Base-by-base conservation (phyloP, 345 rosid species). In the Populus euphratica region DNA sequence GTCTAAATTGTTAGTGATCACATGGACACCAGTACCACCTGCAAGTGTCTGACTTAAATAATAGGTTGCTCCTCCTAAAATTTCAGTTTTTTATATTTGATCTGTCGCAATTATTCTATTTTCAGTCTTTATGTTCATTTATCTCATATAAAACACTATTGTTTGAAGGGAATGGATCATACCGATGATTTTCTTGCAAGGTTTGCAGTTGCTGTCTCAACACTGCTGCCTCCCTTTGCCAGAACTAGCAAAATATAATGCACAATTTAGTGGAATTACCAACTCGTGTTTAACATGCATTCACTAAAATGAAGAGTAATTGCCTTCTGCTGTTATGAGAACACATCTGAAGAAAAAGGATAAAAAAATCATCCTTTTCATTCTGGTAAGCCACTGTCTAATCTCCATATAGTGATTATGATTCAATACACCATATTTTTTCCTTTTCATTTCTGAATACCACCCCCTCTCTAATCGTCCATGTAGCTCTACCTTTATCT, bases 101-200 rank as follows among this genome's bases (percentile, higher is more conserved):
- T 44, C 27, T 69, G 33, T 69, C 27, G 8, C 36, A 69, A 41
- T 52, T 61, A 38, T 17, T 50, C 54, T 72, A 50, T 3, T 33
- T 6, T 47, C 12, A 47, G 25, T 70, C 2, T 25, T 35, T 21
- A 63, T 73, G 65, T 41, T 33, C 69, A 64, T 33, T 47, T 44
- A 38, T 66, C 47, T 44, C 49, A 61, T 38, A 35, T 62, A 7
- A 76, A 29, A 47, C 71, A 25, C 39, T 36, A 64, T 50, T 70
- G 1, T 29, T 70, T 39, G 72, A 23, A 74, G 70, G 61, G 50
- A 79, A 73, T 20, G 29, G 36, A 72, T 72, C 76, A 75, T 86
- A 92, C 98, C 97, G 78, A 73, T 94, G 96, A 82, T 80, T 94
- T 74, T 88, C 97, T 78, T 89, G 93, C 87, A 94, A 83, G 80